Conservation (phyloP, 129 eudicot genomes). For the Tanacetum coccineum region DNA sequence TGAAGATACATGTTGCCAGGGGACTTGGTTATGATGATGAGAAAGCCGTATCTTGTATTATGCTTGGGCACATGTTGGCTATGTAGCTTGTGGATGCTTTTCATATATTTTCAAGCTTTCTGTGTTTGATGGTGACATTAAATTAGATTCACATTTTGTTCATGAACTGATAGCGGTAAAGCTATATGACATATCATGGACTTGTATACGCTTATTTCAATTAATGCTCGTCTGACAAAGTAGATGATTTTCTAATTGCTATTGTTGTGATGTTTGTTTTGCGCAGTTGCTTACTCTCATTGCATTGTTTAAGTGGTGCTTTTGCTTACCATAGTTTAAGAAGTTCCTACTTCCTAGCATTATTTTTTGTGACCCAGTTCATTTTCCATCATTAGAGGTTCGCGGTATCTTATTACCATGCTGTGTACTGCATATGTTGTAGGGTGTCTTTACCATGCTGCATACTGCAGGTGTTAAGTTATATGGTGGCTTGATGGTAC, state of each 20-base stretch:
- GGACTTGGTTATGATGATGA: neutral
- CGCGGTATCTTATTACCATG: no score
- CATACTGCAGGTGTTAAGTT: no score
- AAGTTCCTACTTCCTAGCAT: no score
- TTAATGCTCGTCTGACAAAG: neutral
- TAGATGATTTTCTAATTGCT: neutral
- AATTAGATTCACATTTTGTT: constrained; percentile 9
- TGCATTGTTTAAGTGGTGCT: no score
- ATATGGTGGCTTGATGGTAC: no score
- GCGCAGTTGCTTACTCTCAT: no score
- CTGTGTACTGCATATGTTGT: no score
- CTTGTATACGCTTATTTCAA: constrained; percentile 19
- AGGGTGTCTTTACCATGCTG: no score
- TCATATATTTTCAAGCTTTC: constrained; percentile 8
- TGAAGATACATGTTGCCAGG: neutral
- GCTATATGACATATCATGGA: constrained; percentile 7
- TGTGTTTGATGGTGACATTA: constrained; percentile 4
- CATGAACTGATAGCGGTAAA: constrained; percentile 6
- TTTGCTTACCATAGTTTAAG: no score
- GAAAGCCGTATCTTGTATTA: neutral
- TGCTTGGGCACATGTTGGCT: constrained; percentile 4
- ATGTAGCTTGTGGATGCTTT: constrained; percentile 7
- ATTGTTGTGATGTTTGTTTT: no score
- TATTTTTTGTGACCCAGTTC: no score
- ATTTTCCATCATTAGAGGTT: no score